Evolutionary conservation across 129 eudicot species (phyloP).

Genomic region (Flaveria ramosissima): DNA sequence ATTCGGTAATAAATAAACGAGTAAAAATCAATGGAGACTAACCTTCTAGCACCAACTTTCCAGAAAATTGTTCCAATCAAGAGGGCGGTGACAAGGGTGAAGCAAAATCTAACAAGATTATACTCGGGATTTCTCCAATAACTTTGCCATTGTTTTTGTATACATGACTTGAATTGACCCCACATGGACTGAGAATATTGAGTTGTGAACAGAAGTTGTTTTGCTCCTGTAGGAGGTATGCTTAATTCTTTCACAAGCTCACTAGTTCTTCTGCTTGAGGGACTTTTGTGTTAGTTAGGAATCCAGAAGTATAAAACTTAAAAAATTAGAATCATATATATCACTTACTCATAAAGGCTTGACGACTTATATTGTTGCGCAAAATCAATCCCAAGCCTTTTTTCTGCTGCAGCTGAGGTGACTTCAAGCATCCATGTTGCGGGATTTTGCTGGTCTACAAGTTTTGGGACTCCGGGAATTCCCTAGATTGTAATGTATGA

Average conservation of each 20-base stretch:
- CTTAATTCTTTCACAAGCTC: slow-evolving; percentile 68
- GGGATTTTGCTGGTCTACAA: slow-evolving; percentile 58
- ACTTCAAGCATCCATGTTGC: slow-evolving; percentile 86
- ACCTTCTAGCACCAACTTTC: slow-evolving; percentile 76
- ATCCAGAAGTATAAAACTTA: neutral
- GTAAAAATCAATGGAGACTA: neutral
- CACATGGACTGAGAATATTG: slow-evolving; percentile 62
- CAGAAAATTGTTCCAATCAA: slow-evolving; percentile 81
- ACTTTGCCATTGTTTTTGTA: slow-evolving; percentile 79
- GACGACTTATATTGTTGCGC: slow-evolving; percentile 57
- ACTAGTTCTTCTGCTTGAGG: slow-evolving; percentile 37
- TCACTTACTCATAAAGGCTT: slow-evolving; percentile 48
- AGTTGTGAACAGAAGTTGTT: slow-evolving; percentile 56
- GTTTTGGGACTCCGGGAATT: slow-evolving; percentile 54
- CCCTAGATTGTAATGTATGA: slow-evolving; percentile 38
- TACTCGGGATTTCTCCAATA: slow-evolving; percentile 96
- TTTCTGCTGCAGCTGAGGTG: slow-evolving; percentile 57
- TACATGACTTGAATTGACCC: slow-evolving; percentile 70
- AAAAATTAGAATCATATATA: slow-evolving; percentile 8
- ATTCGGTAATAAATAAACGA: neutral
- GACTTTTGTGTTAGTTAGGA: slow-evolving; percentile 25
- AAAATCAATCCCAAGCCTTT: slow-evolving; percentile 52
- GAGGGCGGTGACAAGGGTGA: slow-evolving; percentile 64
- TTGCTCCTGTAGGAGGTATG: slow-evolving; percentile 60
- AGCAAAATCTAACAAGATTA: slow-evolving; percentile 70